Base-by-base conservation (phyloP, 2,329 filamentous ascomycete species). In the Metarhizium brunneum region DNA sequence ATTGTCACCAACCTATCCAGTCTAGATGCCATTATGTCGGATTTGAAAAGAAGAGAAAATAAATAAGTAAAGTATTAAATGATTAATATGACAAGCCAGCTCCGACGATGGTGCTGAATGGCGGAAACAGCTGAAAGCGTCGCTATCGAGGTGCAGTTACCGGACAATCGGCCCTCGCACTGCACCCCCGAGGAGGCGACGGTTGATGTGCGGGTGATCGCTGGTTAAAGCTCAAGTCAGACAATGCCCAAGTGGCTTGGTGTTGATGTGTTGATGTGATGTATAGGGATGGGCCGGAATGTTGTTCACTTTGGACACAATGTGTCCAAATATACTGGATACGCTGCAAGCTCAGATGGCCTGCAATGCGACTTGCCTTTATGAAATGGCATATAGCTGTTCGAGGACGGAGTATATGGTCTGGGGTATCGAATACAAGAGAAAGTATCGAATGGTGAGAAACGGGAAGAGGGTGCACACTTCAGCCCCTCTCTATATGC, bases 1-100 rank as follows among this genome's bases (percentile, higher is more conserved):
- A 99, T 84, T 61, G 87, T 92, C 79, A 92, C 88, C 65, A 92
- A 80, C 69, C 88, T 85, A 76, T 92, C 88, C 66, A 92, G 83
- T 81, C 88, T 90, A 66, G 56, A 54, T 38, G 35, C 20, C 59
- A 54, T 55, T 57, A 48, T 61, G 54, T 58, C 49, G 47, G 25
- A 11, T 11, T 55, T 48, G 8, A 38, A 42, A 8, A 14, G 20
- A 29, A 25, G 52, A 18, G 54, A 48, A 53, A 20, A 56, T 47
- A 4, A 38, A 40, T 8, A n/a, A 30, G 25, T 25, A 53, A 40
- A 36, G 32, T 11, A 35, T 35, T 43, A 32, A 35, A 43, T 43
- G 32, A 50, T 63, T 73, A 61, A 61, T 60, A 55, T 55, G 47
- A 55, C 64, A 57, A 51, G 57, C 50, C 51, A 54, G 32, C 58